Conservation (phyloP, 768 basidiomycete species). For the Rhodosporidiobolus sp. region DNA sequence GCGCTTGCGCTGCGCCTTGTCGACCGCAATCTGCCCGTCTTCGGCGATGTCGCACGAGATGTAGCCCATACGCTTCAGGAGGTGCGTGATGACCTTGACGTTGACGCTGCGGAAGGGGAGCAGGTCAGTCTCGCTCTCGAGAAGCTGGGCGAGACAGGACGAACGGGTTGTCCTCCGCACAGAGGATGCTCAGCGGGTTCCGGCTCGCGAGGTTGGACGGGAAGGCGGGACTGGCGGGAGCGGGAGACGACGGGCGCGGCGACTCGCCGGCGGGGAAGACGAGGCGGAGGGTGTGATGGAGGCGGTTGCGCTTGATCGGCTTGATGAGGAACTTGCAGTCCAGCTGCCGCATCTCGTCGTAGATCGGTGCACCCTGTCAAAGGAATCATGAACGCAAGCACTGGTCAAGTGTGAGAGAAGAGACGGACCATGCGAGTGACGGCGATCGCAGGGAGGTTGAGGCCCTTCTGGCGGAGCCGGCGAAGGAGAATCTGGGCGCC, state of each 20-base stretch:
- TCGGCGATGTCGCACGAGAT: constrained; percentile 15
- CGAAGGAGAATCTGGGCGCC: constrained; percentile 32
- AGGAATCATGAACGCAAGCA: too few relatives aligned
- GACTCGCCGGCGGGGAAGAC: constrained; percentile 30
- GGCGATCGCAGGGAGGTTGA: constrained; percentile 23
- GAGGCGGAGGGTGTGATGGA: constrained; percentile 35
- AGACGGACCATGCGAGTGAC: constrained; percentile 26
- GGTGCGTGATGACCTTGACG: constrained; percentile 35
- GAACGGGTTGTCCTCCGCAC: constrained; percentile 34
- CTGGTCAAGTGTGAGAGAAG: too few relatives aligned
- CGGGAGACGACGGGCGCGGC: not conserved
- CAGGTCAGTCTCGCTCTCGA: not conserved
- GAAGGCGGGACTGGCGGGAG: constrained; percentile 21
- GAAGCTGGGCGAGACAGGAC: too few relatives aligned
- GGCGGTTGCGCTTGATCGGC: constrained; percentile 39
- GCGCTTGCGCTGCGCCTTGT: constrained; percentile 30
- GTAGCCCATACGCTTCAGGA: constrained; percentile 36
- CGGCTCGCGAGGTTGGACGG: constrained; percentile 27
- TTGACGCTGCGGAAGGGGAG: not conserved
- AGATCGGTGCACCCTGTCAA: constrained; percentile 26
- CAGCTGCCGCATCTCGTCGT: constrained; percentile 32
- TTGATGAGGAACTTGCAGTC: constrained; percentile 39
- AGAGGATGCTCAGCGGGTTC: constrained; percentile 30
- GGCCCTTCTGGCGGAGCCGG: constrained; percentile 26
- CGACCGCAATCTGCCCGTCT: constrained; percentile 25